Evolutionary conservation across 768 basidiomycete species (phyloP).

Genomic region (Hericium alpestre): DNA sequence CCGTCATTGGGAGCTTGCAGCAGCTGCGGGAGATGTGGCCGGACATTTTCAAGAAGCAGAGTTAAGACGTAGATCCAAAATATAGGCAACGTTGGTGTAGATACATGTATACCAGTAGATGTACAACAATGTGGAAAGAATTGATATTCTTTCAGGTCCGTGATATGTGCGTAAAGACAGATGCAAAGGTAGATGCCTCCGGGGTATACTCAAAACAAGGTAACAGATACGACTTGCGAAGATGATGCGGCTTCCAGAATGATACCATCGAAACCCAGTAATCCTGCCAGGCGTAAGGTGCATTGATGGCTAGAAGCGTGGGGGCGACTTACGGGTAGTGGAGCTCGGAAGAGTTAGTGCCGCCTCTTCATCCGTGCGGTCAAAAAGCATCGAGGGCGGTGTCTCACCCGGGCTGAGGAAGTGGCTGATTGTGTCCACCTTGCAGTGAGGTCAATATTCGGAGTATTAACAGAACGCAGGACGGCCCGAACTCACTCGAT

Average conservation of each 20-base stretch:
- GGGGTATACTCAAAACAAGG: constrained; percentile 38
- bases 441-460: background rate
- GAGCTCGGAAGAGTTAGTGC: constrained; percentile 56
- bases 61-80: background rate
- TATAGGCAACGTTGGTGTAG: background rate
- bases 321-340: constrained; percentile 46
- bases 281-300: constrained; percentile 24
- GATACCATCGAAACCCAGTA: constrained; percentile 74
- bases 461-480: background rate
- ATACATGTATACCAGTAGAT: constrained; percentile 1
- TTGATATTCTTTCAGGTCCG: background rate
- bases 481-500: constrained; percentile 36
- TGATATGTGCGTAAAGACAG: background rate
- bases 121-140: background rate
- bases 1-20: constrained; percentile 46
- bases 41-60: constrained; percentile 47
- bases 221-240: constrained; percentile 68
- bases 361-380: constrained; percentile 70
- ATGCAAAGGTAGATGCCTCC: background rate
- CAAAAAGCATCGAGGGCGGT: constrained; percentile 71
- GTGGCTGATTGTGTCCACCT: constrained; percentile 74
- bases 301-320: background rate
- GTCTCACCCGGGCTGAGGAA: constrained; percentile 67
- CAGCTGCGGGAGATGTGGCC: constrained; percentile 65
- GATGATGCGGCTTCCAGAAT: constrained; percentile 71